phyloP scores from a whole-genome alignment of 192 early-diverging fungal species.

The Podochytrium sp. region DNA sequence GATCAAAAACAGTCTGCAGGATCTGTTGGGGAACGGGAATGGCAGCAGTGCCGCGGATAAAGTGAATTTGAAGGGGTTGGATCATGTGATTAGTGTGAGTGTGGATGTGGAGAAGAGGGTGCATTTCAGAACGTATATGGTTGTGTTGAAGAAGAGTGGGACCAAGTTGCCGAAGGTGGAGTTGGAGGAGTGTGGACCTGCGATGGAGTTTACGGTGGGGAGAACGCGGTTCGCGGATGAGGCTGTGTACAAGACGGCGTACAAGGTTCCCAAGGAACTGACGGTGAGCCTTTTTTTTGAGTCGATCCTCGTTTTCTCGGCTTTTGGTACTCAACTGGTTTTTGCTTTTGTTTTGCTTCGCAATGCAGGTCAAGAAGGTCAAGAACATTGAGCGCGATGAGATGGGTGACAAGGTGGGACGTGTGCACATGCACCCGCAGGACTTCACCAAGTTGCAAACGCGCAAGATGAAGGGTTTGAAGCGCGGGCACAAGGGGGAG shows the following conservation, averaged over 20 bases:
- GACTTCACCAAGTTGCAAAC: conserved; percentile 93
- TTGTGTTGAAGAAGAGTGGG: conserved; percentile 83
- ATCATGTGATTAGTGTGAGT: conserved; percentile 86
- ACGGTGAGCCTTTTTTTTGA: conserved; percentile 55
- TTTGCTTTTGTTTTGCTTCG: not conserved
- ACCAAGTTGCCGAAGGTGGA: conserved; percentile 87
- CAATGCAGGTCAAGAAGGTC: conserved; percentile 73
- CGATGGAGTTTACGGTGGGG: conserved; percentile 78
- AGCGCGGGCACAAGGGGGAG: conserved; percentile 52
- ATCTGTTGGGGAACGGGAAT: conserved; percentile 70
- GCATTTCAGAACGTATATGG: conserved; percentile 81
- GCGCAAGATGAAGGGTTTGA: conserved; percentile 98
- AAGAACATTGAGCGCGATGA: conserved; percentile 92
- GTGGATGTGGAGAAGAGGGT: conserved; percentile 74
- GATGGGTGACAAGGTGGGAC: conserved; percentile 90
- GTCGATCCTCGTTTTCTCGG: not conserved
- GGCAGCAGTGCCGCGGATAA: conserved; percentile 74
- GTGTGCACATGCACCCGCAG: conserved; percentile 91
- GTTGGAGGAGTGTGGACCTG: conserved; percentile 92
- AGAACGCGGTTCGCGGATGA: conserved; percentile 72
- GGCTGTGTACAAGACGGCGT: conserved; percentile 84
- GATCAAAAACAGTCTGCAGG: conserved; percentile 83
- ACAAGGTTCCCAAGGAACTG: conserved; percentile 83
- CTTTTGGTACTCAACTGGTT: conserved; percentile 8
- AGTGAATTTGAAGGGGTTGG: conserved; percentile 85